Evolutionary conservation across 2,329 filamentous ascomycete species (phyloP).

Genomic region (Plectosphaerella cucumerina): DNA sequence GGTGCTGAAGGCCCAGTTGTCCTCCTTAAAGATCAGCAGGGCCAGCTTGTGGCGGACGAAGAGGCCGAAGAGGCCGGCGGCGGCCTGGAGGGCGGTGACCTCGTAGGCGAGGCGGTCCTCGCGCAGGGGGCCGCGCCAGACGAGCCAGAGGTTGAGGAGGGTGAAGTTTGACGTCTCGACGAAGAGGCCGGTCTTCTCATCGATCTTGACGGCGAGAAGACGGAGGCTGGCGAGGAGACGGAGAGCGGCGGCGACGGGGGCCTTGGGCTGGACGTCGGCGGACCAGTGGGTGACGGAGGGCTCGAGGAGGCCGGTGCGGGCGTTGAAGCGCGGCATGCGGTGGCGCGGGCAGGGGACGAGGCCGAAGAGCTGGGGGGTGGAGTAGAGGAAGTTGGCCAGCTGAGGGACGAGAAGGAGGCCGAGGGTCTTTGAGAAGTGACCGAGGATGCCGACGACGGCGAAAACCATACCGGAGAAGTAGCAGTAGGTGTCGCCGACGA

Average conservation of each 20-base stretch:
- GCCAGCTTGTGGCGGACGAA: constrained; percentile 84
- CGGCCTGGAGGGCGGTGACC: constrained; percentile 72
- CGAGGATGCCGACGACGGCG: constrained; percentile 91
- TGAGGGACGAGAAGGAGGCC: constrained; percentile 88
- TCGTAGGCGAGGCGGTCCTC: constrained; percentile 81
- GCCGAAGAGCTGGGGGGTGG: constrained; percentile 84
- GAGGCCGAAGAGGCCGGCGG: constrained; percentile 74
- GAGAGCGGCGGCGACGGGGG: constrained; percentile 58
- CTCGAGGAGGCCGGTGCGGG: constrained; percentile 78
- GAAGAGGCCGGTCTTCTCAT: constrained; percentile 62
- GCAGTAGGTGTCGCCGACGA: constrained; percentile 98
- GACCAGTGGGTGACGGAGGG: constrained; percentile 77
- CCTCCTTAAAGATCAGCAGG: constrained; percentile 81
- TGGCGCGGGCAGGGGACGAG: constrained; percentile 90
- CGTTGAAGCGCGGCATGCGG: constrained; percentile 84
- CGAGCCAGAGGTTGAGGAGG: constrained; percentile 90
- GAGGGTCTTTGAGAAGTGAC: constrained; percentile 97
- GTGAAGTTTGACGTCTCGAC: constrained; percentile 86
- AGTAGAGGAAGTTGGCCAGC: constrained; percentile 96
- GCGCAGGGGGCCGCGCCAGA: constrained; percentile 87
- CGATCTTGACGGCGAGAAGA: constrained; percentile 55
- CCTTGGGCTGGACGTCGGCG: constrained; percentile 61
- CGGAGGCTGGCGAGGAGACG: constrained; percentile 64
- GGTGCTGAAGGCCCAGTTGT: constrained; percentile 59
- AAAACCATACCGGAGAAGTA: constrained; percentile 99